Conservation (phyloP, 2,329 filamentous ascomycete species). For the Calonectria hawksworthii region DNA sequence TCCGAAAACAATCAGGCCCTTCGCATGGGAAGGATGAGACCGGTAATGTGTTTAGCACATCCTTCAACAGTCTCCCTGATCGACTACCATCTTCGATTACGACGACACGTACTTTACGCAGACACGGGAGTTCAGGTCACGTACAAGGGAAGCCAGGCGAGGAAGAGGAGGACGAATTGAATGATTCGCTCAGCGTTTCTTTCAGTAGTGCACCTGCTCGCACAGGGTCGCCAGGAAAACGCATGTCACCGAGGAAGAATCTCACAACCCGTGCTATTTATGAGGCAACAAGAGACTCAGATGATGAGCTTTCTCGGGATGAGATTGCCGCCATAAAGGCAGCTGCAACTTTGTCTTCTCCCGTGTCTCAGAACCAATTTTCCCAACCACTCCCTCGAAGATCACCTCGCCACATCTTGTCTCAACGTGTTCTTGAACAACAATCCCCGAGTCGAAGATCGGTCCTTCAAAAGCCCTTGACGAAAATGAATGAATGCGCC, state of each 20-base stretch:
- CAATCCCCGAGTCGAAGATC: constrained; percentile 18
- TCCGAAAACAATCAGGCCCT: constrained; percentile 19
- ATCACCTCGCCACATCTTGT: constrained; percentile 18
- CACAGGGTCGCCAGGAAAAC: constrained; percentile 28
- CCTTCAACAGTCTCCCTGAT: constrained; percentile 39
- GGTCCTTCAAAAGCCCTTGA: background rate
- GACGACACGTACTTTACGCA: background rate
- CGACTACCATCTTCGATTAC: constrained; percentile 32
- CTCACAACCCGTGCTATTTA: constrained; percentile 8
- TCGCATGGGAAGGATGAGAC: background rate
- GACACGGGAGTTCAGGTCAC: background rate
- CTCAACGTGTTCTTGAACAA: constrained; percentile 22
- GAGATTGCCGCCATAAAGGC: constrained; percentile 30
- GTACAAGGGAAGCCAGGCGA: background rate
- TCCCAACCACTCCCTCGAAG: constrained; percentile 15
- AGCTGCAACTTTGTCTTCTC: constrained; percentile 44
- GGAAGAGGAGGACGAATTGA: constrained; percentile 35
- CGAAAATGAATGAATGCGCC: background rate
- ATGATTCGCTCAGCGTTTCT: constrained; percentile 13
- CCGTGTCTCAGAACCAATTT: constrained; percentile 43
- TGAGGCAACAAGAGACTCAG: constrained; percentile 20
- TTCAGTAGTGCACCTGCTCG: constrained; percentile 12
- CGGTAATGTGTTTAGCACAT: constrained; percentile 17
- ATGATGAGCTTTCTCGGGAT: constrained; percentile 34
- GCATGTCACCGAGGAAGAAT: constrained; percentile 27